A percentile compares a stretch with the other conserved stretches of the same genome.
Evolutionary conservation across 345 rosid species (phyloP).

Genomic region (Lenwebbia sp.): DNA sequence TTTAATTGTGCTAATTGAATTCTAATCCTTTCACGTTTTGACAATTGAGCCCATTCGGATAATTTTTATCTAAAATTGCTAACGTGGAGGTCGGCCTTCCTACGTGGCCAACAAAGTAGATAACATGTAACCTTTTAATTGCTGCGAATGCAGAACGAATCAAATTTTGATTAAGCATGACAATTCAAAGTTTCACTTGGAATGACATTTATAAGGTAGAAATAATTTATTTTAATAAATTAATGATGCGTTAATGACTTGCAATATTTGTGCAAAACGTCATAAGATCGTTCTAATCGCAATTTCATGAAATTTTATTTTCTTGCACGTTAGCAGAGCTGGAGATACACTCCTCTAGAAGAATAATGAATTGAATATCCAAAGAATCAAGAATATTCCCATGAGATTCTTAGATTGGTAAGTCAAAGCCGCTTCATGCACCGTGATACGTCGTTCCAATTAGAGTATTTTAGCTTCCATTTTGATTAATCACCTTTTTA

Average conservation of each 20-base stretch:
- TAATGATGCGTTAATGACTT: neutral
- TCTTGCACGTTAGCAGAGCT: neutral
- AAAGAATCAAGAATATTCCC: neutral
- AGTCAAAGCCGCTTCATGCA: neutral
- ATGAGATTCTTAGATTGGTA: neutral
- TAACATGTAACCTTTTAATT: too few species aligned
- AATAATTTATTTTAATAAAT: too few species aligned
- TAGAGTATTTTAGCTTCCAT: neutral
- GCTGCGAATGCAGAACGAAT: neutral
- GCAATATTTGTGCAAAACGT: too few species aligned
- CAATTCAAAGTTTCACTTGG: too few species aligned
- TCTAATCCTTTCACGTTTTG: too few species aligned
- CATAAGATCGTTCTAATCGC: neutral
- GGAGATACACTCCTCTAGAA: neutral
- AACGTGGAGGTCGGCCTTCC: too few species aligned
- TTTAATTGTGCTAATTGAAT: too few species aligned
- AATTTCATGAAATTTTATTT: neutral
- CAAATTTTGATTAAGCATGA: neutral
- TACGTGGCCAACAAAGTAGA: too few species aligned
- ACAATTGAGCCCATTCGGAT: too few species aligned
- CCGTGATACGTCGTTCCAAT: neutral
- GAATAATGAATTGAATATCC: too few species aligned
- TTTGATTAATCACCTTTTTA: neutral
- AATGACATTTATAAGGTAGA: neutral
- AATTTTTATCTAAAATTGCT: too few species aligned